Conservation (phyloP, 345 rosid genomes). For the Bretschneidera sinensis region DNA sequence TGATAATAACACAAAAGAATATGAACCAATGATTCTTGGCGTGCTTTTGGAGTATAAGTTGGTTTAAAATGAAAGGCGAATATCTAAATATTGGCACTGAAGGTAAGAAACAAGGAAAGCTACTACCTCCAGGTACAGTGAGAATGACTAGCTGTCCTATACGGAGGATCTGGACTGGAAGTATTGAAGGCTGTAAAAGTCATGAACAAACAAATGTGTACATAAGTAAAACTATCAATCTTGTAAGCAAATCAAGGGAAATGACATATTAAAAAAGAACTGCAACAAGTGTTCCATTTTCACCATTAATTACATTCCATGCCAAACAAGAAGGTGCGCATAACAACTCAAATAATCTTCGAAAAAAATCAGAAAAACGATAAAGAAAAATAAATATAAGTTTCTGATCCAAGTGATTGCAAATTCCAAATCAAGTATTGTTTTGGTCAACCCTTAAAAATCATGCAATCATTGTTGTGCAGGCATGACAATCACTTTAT, state of each 20-base stretch:
- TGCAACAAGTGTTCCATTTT: too few relatives aligned
- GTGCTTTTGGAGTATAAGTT: background rate
- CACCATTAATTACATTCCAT: too few relatives aligned
- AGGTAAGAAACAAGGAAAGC: conserved; percentile 5
- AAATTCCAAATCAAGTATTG: too few relatives aligned
- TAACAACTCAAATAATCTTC: too few relatives aligned
- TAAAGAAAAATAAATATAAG: too few relatives aligned
- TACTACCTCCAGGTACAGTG: conserved; percentile 87
- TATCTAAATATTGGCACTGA: background rate
- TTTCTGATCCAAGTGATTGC: too few relatives aligned
- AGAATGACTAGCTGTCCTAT: conserved; percentile 94
- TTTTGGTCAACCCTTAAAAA: too few relatives aligned
- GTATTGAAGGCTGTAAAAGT: conserved; percentile 81
- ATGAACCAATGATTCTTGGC: background rate
- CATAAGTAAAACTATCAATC: background rate
- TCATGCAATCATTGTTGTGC: too few relatives aligned
- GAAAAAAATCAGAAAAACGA: too few relatives aligned
- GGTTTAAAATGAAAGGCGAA: background rate
- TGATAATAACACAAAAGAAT: conserved; percentile 5
- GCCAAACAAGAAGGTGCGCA: too few relatives aligned
- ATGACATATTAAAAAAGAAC: too few relatives aligned
- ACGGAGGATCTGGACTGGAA: conserved; percentile 83
- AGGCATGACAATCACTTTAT: too few relatives aligned
- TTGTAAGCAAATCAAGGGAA: background rate
- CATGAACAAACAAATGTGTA: conserved; percentile 15